Conservation (phyloP, 306 rosid genomes). For the Vigna radiata region DNA sequence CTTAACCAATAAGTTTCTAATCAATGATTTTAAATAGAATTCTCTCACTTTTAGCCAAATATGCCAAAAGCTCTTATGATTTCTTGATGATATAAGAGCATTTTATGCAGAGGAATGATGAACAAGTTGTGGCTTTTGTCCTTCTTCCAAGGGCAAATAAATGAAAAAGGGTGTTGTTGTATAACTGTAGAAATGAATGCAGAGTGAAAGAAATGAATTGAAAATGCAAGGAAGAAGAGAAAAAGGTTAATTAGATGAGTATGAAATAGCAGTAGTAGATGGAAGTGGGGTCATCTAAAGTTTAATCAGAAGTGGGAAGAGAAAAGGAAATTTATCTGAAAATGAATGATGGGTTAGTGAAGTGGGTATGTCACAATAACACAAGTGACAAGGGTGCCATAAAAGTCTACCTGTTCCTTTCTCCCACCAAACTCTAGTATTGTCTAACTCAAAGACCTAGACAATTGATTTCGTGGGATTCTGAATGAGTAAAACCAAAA, state of each 20-base stretch:
- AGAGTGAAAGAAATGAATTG: too few species aligned
- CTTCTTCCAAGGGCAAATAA: constrained; percentile 3
- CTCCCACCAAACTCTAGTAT: too few species aligned
- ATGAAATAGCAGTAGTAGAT: not conserved
- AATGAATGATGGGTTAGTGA: too few species aligned
- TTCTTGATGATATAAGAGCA: constrained; percentile 13
- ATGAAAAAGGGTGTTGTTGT: too few species aligned
- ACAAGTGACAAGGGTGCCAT: too few species aligned
- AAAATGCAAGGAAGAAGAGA: not conserved
- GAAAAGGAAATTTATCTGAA: too few species aligned
- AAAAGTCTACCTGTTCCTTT: too few species aligned
- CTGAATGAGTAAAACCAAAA: too few species aligned
- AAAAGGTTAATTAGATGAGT: not conserved
- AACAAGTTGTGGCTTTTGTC: constrained; percentile 7
- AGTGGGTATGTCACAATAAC: too few species aligned
- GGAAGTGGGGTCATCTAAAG: not conserved
- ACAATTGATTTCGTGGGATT: too few species aligned
- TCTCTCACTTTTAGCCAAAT: not conserved
- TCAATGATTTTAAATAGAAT: not conserved
- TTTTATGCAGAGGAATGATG: not conserved
- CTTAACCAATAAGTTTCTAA: not conserved
- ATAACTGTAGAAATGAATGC: constrained; percentile 15
- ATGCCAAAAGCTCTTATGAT: not conserved
- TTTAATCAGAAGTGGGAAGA: too few species aligned
- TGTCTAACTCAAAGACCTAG: too few species aligned